Base-by-base conservation (phyloP, 305 asterid species). In the Fraxinus dipetala region DNA sequence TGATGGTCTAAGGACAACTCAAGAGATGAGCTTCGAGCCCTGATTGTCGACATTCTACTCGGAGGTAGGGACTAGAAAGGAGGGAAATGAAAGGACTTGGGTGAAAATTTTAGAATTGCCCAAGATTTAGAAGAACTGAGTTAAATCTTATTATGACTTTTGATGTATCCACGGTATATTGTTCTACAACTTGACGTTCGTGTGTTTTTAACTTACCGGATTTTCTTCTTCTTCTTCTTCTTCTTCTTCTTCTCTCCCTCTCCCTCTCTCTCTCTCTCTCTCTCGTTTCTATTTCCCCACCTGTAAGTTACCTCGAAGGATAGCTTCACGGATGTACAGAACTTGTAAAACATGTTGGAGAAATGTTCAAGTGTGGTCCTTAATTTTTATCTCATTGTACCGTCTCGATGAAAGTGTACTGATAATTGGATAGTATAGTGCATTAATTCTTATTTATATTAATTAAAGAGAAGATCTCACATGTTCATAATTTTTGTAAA, bases 1-100 rank as follows among this genome's bases (percentile, higher is more conserved):
- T 77, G 97, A 90, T 82, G 92, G 80, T 78, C 83, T 77, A 9
- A 76, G 84, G 82, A 83, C 75, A 63, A 76, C 89, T 85, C 84
- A 43, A 79, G 87, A 80, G 38, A 80, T 80, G 28, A 81, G 18
- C 26, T 11, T 80, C n/a, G 40, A 80, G 79, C 79, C 63, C 20
- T 77, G 85, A 82, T 63, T 72, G 16, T 40, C 72, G 16, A 20
- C 80, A 67, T 28, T 3, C 32, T 65, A 65, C 73, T 28, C 10
- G 28, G 18, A 69, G 10, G 34, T 63, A 24, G 72, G 72, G 13
- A 48, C 59, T 48, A 48, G 59, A 14, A 48, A 30, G 35, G 30
- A 30, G 38, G 2, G 36, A 54, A 54, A 54, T 28, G 18, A 67
- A 10, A 13, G n/a, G 73, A 65, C 72, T 63, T 24, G 35, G 72